Evolutionary conservation across 2,329 filamentous ascomycete species (phyloP), one percentile per base, ranked within the genome.

Genomic region (Exophiala oligosperma): DNA sequence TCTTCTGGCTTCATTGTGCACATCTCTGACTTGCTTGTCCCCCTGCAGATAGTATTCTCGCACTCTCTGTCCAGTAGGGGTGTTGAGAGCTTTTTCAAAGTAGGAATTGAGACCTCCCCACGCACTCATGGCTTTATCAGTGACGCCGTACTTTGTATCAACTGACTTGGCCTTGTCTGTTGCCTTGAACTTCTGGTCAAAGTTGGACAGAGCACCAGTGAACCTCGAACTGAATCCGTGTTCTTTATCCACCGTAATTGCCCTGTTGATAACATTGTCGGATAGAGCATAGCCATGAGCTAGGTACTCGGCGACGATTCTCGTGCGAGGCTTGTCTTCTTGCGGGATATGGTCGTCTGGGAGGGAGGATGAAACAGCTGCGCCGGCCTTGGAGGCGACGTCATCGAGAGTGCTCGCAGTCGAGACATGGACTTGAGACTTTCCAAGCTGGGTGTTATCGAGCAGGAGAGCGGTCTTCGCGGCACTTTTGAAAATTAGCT

Each of bases 391-490:
- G 51, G 84, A 82, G 52, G 81, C 79, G 52, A 84, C 77, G 57
- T 89, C 81, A 64, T 86, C 87, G 63, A 88, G 80, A 51, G 84
- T 83, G 64, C 86, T 83, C 44, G 87, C 84, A 49, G 92, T 84
- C 57, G 85, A 81, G 72, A 99, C 95, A 71, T 94, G 86, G 66
- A 92, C 91, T 59, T 88, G 79, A 57, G 83, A 80, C 49, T 81
- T 76, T 64, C 92, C 92, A 51, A 99, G 89, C 77, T 96, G 90
- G 53, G 94, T 99, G 81, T 96, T 95, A 79, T 97, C 93, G 64
- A 99, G 87, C 59, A 99, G 89, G 41, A 97, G 89, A 26, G 94
- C 94, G 23, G 94, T 99, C 82, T 96, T 97, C 60, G 93, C 92
- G 51, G 94, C 94, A 12, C 77, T 79, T 52, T 41, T 7, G 17